A percentile compares a stretch with the other conserved stretches of the same genome.
Conservation (phyloP, 208 protist genomes). For the Acanthamoeba quina region DNA sequence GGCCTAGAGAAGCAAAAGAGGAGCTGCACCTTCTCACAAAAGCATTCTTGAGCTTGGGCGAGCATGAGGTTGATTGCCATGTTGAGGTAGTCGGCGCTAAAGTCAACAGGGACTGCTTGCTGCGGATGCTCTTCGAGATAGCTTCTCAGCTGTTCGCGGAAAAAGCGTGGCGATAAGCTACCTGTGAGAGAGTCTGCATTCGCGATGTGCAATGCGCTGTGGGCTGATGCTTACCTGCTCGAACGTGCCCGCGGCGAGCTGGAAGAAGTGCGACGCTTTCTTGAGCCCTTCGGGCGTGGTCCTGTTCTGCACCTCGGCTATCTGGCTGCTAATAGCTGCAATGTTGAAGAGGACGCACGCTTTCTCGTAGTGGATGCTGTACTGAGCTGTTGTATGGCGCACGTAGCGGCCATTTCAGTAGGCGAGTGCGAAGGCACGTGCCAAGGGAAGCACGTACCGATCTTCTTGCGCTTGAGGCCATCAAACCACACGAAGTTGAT, state of each 20-base stretch:
- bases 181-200: too few species aligned
- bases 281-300: constrained; percentile 39
- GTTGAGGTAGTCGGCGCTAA: constrained; percentile 39
- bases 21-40: constrained; percentile 21
- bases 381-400: neutral
- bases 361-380: constrained; percentile 45
- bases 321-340: constrained; percentile 30
- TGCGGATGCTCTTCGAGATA: constrained; percentile 43
- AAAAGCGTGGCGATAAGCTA: neutral
- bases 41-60: constrained; percentile 55
- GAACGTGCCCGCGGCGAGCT: constrained; percentile 42
- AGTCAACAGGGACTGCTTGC: neutral
- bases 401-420: neutral
- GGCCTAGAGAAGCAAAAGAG: neutral
- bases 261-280: constrained; percentile 60
- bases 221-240: neutral
- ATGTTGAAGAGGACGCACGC: constrained; percentile 48
- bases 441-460: neutral
- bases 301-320: constrained; percentile 32
- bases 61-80: constrained; percentile 53
- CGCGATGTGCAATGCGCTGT: neutral
- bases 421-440: neutral
- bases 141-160: neutral
- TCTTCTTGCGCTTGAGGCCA: constrained; percentile 36
- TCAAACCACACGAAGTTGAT: constrained; percentile 48